phyloP scores from a whole-genome alignment of 805 yeast species.

The Kodamaea hsintzibuensis region DNA sequence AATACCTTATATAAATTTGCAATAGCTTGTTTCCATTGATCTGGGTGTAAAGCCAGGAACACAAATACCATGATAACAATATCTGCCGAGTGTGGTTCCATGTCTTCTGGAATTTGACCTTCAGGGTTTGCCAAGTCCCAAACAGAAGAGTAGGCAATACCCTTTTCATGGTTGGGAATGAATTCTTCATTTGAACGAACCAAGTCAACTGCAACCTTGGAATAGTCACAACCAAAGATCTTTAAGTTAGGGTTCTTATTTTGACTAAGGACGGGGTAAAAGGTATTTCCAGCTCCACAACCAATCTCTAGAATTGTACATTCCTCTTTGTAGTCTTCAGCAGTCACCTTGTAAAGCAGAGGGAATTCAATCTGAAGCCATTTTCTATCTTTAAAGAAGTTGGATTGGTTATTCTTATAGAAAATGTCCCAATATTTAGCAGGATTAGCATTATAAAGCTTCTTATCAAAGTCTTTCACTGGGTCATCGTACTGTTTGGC shows the following conservation, averaged over 20 bases:
- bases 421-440: conserved; percentile 95
- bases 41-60: conserved; percentile 87
- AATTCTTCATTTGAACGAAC: conserved; percentile 68
- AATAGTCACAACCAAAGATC: conserved; percentile 86
- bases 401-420: conserved; percentile 85
- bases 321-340: conserved; percentile 64
- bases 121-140: conserved; percentile 91
- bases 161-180: conserved; percentile 46
- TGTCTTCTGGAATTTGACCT: conserved; percentile 76
- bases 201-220: conserved; percentile 84
- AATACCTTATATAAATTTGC: conserved; percentile 65
- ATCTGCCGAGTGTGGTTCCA: conserved; percentile 81
- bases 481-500: conserved; percentile 76
- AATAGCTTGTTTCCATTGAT: conserved; percentile 86
- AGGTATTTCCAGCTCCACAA: conserved; percentile 97
- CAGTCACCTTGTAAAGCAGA: conserved; percentile 70
- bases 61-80: conserved; percentile 94
- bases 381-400: conserved; percentile 93
- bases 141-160: conserved; percentile 74
- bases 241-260: conserved; percentile 76
- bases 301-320: conserved; percentile 86
- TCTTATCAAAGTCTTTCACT: conserved; percentile 84
- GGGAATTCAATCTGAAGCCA: conserved; percentile 98
- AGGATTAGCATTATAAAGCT: conserved; percentile 77
- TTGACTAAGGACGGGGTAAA: conserved; percentile 83